Percentiles rank a stretch among this genome's conserved stretches.
These are phyloP conservation scores for Penicillium argentinense DNA, from an alignment of 495 filamentous ascomycete genomes.

Conservation along the genomic window DNA sequence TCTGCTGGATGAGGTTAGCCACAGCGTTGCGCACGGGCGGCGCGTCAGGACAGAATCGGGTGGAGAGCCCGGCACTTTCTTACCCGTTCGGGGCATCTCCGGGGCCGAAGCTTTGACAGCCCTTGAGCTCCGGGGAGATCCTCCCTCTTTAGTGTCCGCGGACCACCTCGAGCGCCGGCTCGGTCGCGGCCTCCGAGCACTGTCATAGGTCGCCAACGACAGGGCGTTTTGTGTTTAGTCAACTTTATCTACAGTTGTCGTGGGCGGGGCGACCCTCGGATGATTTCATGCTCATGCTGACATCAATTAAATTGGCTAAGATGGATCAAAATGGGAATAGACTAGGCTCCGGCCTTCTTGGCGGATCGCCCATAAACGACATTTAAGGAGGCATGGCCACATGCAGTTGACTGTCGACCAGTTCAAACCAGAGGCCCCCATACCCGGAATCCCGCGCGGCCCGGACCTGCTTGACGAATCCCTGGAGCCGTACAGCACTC, in stretches of 20 bases:
- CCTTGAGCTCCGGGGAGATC: background rate
- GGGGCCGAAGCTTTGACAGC: background rate
- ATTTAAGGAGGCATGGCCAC: constrained; percentile 26
- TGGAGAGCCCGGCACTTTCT: constrained; percentile 10
- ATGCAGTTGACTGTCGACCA: constrained; percentile 28
- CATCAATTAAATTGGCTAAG: background rate
- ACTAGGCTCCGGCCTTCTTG: too few species aligned
- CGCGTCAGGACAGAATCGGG: background rate
- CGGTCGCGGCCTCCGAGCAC: background rate
- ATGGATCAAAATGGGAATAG: too few species aligned
- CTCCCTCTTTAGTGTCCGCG: background rate
- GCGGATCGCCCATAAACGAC: background rate
- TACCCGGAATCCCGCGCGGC: constrained; percentile 17
- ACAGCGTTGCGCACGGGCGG: background rate
- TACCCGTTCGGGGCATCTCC: constrained; percentile 6
- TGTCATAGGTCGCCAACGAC: too few species aligned
- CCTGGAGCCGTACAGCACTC: constrained; percentile 22
- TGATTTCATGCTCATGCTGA: constrained; percentile 4
- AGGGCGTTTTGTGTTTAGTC: background rate
- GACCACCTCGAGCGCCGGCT: background rate
- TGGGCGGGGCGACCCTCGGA: background rate
- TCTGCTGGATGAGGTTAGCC: constrained; percentile 17
- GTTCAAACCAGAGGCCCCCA: constrained; percentile 28
- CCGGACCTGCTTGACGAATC: constrained; percentile 25
- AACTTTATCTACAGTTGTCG: constrained; percentile 3